A percentile compares a stretch with the other conserved stretches of the same genome.
These are phyloP conservation scores for Amanita fuliginea DNA, from an alignment of 768 basidiomycete genomes.

Conservation along the genomic window DNA sequence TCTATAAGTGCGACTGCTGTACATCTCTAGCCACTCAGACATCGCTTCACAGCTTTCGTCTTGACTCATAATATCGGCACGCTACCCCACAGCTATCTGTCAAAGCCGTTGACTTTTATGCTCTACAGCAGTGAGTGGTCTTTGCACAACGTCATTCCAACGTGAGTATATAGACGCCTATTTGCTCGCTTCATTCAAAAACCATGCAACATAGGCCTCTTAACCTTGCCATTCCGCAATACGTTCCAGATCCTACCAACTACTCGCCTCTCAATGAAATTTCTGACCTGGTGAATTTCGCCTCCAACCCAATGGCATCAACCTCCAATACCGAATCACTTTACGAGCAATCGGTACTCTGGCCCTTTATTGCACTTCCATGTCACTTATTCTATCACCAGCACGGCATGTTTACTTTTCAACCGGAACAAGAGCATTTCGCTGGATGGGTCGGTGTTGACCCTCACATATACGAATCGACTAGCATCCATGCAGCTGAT, in stretches of 20 bases:
- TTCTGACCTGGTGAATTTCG: conserved; percentile 1
- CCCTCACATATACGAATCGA: neutral
- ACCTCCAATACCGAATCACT: neutral
- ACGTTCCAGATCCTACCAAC: neutral
- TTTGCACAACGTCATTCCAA: neutral
- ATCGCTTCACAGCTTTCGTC: conserved; percentile 3
- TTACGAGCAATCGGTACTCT: neutral
- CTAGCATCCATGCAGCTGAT: neutral
- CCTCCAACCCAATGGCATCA: neutral
- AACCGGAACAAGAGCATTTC: neutral
- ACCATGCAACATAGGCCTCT: neutral
- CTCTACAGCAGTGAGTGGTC: neutral
- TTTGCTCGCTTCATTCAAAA: neutral
- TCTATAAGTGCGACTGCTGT: conserved; percentile 3
- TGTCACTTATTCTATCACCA: neutral
- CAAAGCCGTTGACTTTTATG: neutral
- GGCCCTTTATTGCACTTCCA: neutral
- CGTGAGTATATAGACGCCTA: neutral
- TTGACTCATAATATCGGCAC: conserved; percentile 4
- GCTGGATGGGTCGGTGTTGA: neutral
- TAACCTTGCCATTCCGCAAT: neutral
- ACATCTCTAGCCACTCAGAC: neutral
- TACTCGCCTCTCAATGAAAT: conserved; percentile 2
- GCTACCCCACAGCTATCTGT: conserved; percentile 1
- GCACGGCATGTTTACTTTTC: neutral